Conservation (phyloP, 306 rosid species). For the Cicer chorassanicum region DNA sequence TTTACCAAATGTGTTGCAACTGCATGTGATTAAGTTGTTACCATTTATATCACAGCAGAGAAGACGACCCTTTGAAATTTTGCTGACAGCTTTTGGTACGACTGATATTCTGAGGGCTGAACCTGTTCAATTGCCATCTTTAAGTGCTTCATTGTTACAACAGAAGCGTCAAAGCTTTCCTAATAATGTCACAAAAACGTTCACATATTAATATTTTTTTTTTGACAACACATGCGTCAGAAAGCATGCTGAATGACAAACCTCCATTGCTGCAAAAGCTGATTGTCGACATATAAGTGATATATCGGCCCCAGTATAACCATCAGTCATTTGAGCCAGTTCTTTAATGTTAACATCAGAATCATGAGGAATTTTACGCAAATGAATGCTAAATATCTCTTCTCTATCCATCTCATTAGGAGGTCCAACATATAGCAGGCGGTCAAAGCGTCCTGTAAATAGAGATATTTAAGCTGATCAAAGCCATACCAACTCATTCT, state of each 20-base stretch:
- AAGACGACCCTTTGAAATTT: constrained; percentile 76
- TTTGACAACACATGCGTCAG: constrained; percentile 31
- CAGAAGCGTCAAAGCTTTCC: constrained; percentile 72
- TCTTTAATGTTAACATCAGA: constrained; percentile 66
- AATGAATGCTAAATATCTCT: constrained; percentile 82
- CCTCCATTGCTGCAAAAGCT: constrained; percentile 83
- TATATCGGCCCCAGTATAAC: constrained; percentile 90
- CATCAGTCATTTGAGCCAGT: constrained; percentile 67
- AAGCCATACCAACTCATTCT: constrained; percentile 12
- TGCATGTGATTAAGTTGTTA: constrained; percentile 40
- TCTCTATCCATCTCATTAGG: constrained; percentile 80
- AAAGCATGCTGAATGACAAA: constrained; percentile 48
- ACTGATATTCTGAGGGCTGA: constrained; percentile 67
- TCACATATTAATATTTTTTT: constrained; percentile 28
- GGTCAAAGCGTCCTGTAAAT: constrained; percentile 85
- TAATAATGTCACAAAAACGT: constrained; percentile 44
- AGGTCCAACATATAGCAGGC: constrained; percentile 85
- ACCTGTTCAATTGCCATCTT: constrained; percentile 64
- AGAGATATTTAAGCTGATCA: constrained; percentile 4
- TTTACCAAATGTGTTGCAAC: constrained; percentile 54
- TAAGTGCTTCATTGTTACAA: constrained; percentile 76
- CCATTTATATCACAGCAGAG: constrained; percentile 50
- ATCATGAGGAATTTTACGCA: constrained; percentile 72
- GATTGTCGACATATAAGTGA: constrained; percentile 84
- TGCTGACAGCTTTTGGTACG: constrained; percentile 67